Evolutionary conservation across 164 flowering plant genomes (phyloP).

Genomic region (Akebia trifoliata): DNA sequence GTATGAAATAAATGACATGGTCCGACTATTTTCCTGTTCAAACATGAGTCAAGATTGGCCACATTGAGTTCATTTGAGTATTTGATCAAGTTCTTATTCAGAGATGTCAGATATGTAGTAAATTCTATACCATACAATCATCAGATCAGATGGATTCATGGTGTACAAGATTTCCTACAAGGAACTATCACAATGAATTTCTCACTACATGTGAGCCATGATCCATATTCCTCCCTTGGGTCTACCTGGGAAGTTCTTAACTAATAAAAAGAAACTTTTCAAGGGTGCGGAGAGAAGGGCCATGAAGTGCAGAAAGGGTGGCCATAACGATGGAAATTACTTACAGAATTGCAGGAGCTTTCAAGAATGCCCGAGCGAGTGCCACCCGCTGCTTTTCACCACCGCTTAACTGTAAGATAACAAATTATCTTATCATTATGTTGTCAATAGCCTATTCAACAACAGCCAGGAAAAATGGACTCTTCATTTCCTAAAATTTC

Average conservation of each 20-base stretch:
- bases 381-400: slow-evolving; percentile 99
- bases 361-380: slow-evolving; percentile 90
- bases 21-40: not conserved
- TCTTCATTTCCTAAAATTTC: too few relatives aligned
- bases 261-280: too few relatives aligned
- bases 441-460: not conserved
- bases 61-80: not conserved
- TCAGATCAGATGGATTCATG: too few relatives aligned
- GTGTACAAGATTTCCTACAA: too few relatives aligned
- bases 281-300: too few relatives aligned
- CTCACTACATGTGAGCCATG: too few relatives aligned
- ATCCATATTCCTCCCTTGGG: too few relatives aligned
- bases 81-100: not conserved
- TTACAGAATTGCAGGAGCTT: slow-evolving; percentile 82
- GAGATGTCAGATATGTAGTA: not conserved
- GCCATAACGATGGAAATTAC: slow-evolving; percentile 6
- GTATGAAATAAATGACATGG: not conserved
- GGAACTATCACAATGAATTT: too few relatives aligned
- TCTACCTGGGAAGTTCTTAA: too few relatives aligned
- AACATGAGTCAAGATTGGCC: not conserved
- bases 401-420: slow-evolving; percentile 75
- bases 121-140: not conserved
- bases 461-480: too few relatives aligned
- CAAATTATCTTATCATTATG: not conserved
- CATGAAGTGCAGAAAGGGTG: not conserved